A percentile compares a stretch with the other conserved stretches of the same genome.
phyloP scores from a whole-genome alignment of 257 asterid genomes.

The Verbascum thapsus region DNA sequence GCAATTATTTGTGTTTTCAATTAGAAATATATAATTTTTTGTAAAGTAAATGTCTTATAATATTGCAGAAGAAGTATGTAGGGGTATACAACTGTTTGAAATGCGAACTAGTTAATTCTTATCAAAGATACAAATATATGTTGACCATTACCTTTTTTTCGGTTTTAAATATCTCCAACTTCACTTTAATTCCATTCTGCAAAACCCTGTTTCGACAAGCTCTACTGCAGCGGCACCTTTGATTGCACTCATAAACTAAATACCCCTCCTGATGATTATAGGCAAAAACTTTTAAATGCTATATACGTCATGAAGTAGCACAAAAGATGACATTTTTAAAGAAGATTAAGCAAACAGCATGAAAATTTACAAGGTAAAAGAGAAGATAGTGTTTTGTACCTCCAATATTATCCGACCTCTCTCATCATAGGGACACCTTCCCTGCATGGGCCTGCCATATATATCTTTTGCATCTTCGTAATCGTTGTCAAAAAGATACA shows the following conservation, averaged over 20 bases:
- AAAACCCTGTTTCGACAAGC: constrained; percentile 87
- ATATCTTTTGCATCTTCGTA: constrained; percentile 93
- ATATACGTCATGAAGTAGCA: constrained; percentile 17
- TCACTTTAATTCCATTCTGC: constrained; percentile 87
- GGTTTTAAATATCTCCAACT: constrained; percentile 87
- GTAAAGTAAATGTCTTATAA: too few species aligned
- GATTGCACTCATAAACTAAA: constrained; percentile 94
- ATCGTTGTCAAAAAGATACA: constrained; percentile 88
- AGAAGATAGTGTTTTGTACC: constrained; percentile 59
- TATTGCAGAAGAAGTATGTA: neutral
- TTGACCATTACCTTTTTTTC: constrained; percentile 68
- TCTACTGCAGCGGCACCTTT: constrained; percentile 74
- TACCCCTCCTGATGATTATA: constrained; percentile 81
- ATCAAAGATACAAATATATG: constrained; percentile 11
- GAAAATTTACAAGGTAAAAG: too few species aligned
- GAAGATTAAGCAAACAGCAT: too few species aligned
- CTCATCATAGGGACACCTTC: constrained; percentile 93
- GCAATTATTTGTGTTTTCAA: constrained; percentile 12
- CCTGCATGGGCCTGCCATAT: constrained; percentile 81
- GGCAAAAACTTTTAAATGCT: constrained; percentile 25
- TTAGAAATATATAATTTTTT: too few species aligned
- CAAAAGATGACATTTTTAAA: neutral
- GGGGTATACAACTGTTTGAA: neutral
- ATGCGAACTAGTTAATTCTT: constrained; percentile 22
- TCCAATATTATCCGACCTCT: constrained; percentile 94